phyloP scores from a whole-genome alignment of 1,284 basidiomycete genomes.

The Pascua sp. region DNA sequence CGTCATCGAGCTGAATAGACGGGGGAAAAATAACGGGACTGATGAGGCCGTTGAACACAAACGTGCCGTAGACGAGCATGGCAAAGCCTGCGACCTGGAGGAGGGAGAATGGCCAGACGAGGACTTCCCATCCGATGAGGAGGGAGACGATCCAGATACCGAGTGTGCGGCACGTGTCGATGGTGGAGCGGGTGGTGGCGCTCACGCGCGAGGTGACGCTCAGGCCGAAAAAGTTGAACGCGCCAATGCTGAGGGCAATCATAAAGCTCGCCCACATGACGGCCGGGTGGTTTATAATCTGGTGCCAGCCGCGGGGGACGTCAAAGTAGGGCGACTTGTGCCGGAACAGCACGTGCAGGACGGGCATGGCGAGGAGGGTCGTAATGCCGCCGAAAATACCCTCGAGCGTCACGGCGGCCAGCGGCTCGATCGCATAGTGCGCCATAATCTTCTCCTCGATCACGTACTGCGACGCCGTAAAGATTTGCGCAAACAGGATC shows the following conservation, averaged over 20 bases:
- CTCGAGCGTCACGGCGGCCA: conserved; percentile 91
- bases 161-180: conserved; percentile 93
- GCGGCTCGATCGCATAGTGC: conserved; percentile 80
- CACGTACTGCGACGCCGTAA: conserved; percentile 54
- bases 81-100: conserved; percentile 86
- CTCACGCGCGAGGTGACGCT: conserved; percentile 86
- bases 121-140: conserved; percentile 84
- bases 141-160: conserved; percentile 74
- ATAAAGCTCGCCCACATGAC: conserved; percentile 75
- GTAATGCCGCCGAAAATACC: conserved; percentile 85
- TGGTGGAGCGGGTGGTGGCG: conserved; percentile 81
- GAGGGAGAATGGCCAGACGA: conserved; percentile 76
- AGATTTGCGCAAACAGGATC: conserved; percentile 93
- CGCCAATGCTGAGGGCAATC: conserved; percentile 77
- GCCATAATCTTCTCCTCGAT: conserved; percentile 94
- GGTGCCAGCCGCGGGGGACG: conserved; percentile 80
- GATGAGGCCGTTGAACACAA: conserved; percentile 68
- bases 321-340: conserved; percentile 82
- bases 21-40: conserved; percentile 58
- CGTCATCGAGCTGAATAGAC: conserved; percentile 36
- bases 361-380: conserved; percentile 44
- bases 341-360: conserved; percentile 55
- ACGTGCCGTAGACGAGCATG: conserved; percentile 66
- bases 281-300: conserved; percentile 74
- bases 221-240: conserved; percentile 95